A percentile compares a stretch with the other conserved stretches of the same genome.
Conservation (phyloP, 345 rosid genomes). For the Populus davidiana region DNA sequence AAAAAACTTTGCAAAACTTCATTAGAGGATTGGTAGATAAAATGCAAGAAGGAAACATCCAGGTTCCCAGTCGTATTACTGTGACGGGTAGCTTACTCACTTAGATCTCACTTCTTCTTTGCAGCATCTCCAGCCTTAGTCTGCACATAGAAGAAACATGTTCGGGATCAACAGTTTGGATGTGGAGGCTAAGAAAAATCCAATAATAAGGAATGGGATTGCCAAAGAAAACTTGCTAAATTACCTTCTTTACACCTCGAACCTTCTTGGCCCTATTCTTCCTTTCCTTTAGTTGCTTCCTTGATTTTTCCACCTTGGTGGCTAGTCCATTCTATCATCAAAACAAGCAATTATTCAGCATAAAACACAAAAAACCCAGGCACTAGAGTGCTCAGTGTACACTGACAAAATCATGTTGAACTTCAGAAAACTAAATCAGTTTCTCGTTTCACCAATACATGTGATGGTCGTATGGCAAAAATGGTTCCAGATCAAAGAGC, state of each 20-base stretch:
- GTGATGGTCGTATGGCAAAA: not conserved
- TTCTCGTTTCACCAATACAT: not conserved
- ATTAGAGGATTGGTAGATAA: not conserved
- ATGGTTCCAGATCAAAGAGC: not conserved
- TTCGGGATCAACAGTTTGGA: not conserved
- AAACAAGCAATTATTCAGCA: not conserved
- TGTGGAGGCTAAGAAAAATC: not conserved
- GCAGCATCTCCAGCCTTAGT: conserved; percentile 42
- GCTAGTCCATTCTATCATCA: conserved; percentile 33
- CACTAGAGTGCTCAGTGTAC: not conserved
- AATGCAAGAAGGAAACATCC: not conserved
- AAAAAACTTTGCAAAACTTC: not conserved
- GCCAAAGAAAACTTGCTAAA: not conserved
- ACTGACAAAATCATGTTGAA: not conserved
- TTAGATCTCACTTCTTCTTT: conserved; percentile 33
- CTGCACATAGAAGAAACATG: conserved; percentile 12
- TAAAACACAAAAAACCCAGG: not conserved
- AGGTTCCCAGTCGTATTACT: not conserved
- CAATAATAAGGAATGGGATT: not conserved
- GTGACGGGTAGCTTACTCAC: not conserved
- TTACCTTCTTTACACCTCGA: conserved; percentile 33
- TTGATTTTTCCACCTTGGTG: conserved; percentile 31
- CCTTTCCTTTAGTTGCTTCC: conserved; percentile 36
- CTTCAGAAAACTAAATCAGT: not conserved
- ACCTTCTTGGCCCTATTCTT: conserved; percentile 33